Evolutionary conservation across 2,329 filamentous ascomycete species (phyloP).

Genomic region (Fonsecaea pugnacius): DNA sequence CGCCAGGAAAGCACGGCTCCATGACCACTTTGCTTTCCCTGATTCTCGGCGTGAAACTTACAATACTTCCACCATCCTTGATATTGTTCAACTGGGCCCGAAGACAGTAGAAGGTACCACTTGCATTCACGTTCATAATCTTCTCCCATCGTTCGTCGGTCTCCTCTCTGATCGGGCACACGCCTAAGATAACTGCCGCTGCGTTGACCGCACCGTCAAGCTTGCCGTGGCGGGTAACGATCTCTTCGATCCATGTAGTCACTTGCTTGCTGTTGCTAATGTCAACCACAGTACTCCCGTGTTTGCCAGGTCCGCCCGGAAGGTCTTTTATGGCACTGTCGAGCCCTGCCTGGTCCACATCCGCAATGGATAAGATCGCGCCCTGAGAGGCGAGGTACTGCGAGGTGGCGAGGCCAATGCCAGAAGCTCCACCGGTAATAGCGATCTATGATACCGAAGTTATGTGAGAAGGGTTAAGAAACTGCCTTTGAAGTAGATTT

Average conservation of each 20-base stretch:
- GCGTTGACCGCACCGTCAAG: slow-evolving; percentile 7
- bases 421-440: slow-evolving; percentile 44
- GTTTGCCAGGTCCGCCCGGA: slow-evolving; percentile 22
- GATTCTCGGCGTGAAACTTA: too few relatives aligned
- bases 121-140: slow-evolving; percentile 45
- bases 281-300: not conserved
- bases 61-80: slow-evolving; percentile 43
- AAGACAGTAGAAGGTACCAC: slow-evolving; percentile 46
- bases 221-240: not conserved
- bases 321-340: slow-evolving; percentile 15
- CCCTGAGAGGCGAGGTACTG: slow-evolving; percentile 51
- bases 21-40: too few relatives aligned
- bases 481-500: too few relatives aligned
- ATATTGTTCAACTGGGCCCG: slow-evolving; percentile 48
- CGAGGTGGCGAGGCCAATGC: slow-evolving; percentile 57
- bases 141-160: slow-evolving; percentile 7
- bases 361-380: slow-evolving; percentile 54
- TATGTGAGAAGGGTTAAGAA: too few relatives aligned
- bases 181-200: slow-evolving; percentile 53
- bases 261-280: not conserved
- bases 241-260: slow-evolving; percentile 2
- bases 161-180: slow-evolving; percentile 30
- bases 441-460: too few relatives aligned
- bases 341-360: slow-evolving; percentile 35
- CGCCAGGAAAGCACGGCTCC: too few relatives aligned